Conservation (phyloP, 495 filamentous ascomycete species). For the Thozetella sp. region DNA sequence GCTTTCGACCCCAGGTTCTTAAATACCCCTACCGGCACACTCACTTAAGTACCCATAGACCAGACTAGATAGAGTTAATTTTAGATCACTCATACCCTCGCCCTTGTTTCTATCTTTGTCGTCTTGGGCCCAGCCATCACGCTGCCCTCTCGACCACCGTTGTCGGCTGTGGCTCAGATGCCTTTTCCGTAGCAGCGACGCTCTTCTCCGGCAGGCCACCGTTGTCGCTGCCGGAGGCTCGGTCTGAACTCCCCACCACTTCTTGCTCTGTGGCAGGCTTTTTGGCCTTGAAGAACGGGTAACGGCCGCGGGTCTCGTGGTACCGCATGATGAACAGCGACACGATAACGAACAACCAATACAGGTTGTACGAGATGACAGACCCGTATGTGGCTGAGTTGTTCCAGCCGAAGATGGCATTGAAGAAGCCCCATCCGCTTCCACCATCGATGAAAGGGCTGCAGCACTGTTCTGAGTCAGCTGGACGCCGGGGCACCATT, state of each 20-base stretch:
- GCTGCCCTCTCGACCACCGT: not conserved
- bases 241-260: not conserved
- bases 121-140: no score
- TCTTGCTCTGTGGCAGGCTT: not conserved
- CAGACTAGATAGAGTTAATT: no score
- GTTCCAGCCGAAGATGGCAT: slow-evolving; percentile 80
- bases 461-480: slow-evolving; percentile 61
- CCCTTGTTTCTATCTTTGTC: no score
- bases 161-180: not conserved
- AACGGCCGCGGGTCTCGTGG: slow-evolving; percentile 67
- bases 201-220: not conserved
- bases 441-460: slow-evolving; percentile 71
- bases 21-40: no score
- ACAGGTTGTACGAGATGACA: slow-evolving; percentile 86
- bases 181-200: not conserved
- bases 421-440: slow-evolving; percentile 90
- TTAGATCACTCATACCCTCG: no score
- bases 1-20: no score
- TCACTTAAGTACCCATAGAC: no score
- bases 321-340: slow-evolving; percentile 65
- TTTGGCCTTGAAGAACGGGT: slow-evolving; percentile 57
- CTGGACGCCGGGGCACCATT: not conserved
- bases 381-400: slow-evolving; percentile 86
- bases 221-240: not conserved
- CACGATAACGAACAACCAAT: slow-evolving; percentile 73